Percentiles rank a stretch among this genome's conserved stretches.
Conservation (phyloP, 2,329 filamentous ascomycete genomes). For the Stemphylium beticola region DNA sequence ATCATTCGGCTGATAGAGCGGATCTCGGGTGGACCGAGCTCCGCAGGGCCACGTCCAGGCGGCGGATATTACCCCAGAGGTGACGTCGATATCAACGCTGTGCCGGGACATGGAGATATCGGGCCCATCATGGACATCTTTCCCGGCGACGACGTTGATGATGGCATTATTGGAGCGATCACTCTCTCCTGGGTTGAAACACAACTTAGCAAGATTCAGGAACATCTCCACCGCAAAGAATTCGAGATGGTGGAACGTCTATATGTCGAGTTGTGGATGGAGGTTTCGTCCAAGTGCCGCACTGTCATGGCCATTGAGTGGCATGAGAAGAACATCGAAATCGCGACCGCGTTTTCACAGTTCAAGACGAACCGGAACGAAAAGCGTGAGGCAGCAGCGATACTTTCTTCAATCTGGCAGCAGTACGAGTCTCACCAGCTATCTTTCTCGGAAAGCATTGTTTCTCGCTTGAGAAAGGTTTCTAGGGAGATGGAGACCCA, state of each 20-base stretch:
- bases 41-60: not conserved
- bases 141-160: conserved; percentile 48
- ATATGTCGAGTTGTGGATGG: conserved; percentile 60
- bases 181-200: conserved; percentile 46
- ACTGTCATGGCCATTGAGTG: conserved; percentile 51
- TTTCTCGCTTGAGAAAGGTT: conserved; percentile 46
- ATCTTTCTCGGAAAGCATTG: conserved; percentile 48
- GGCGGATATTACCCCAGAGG: conserved; percentile 8
- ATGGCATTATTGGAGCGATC: conserved; percentile 40
- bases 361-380: conserved; percentile 57
- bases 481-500: conserved; percentile 55
- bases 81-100: conserved; percentile 39
- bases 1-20: conserved; percentile 48
- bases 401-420: conserved; percentile 56
- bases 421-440: conserved; percentile 56
- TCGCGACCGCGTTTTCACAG: conserved; percentile 54
- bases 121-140: conserved; percentile 43
- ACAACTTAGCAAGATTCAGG: conserved; percentile 49
- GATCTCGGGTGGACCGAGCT: not conserved
- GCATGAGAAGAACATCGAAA: conserved; percentile 57
- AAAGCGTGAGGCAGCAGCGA: conserved; percentile 52
- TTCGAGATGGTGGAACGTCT: conserved; percentile 51
- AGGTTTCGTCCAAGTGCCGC: conserved; percentile 56
- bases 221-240: conserved; percentile 42
- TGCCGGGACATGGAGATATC: conserved; percentile 36